Evolutionary conservation across 768 basidiomycete species (phyloP), one percentile per base, ranked within the genome.

Genomic region (Termitomyces sp.): DNA sequence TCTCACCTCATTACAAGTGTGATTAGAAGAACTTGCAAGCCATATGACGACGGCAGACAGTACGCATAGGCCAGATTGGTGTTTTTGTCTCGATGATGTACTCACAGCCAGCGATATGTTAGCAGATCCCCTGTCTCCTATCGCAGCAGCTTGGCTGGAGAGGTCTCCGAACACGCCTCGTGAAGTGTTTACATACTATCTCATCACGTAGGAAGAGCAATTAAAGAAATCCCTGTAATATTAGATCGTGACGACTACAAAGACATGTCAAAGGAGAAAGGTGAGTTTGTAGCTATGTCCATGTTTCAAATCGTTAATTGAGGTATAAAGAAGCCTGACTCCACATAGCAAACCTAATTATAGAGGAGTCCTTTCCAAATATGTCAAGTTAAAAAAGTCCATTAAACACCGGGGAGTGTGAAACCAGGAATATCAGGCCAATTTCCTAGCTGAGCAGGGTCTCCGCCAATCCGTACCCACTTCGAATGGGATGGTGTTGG

Each of bases 401-500:
- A 31, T 72, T 61, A 81, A 40, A 89, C 67, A 17, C 89, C 89
- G 1, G 89, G 89, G 1, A 68, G 67, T 1, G 78, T 82, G 65
- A 91, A 91, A 53, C 85, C 89, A 30, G 85, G 78, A 62, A 81
- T 71, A 54, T 81, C 53, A 0, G 89, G 89, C 89, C 89, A 92
- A 60, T 86, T 83, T 0, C 89, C 89, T 11, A 92, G 67, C 52
- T 73, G 23, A 0, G 75, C 78, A 0, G 89, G 89, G 65, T 92
- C 91, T 0, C 87, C 87, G 19, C 90, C 90, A 50, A 92, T 87
- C 28, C 89, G 81, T 12, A 93, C 80, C 83, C 86, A 89, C 11
- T 75, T 69, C 17, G 88, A 87, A 60, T 83, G 79, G 26, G 86
- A 89, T 3, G 91, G 90, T 3, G 88, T 89, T 30, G 87, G 84